Conservation (phyloP, 2,329 filamentous ascomycete genomes). For the Aspergillus quadricinctus region DNA sequence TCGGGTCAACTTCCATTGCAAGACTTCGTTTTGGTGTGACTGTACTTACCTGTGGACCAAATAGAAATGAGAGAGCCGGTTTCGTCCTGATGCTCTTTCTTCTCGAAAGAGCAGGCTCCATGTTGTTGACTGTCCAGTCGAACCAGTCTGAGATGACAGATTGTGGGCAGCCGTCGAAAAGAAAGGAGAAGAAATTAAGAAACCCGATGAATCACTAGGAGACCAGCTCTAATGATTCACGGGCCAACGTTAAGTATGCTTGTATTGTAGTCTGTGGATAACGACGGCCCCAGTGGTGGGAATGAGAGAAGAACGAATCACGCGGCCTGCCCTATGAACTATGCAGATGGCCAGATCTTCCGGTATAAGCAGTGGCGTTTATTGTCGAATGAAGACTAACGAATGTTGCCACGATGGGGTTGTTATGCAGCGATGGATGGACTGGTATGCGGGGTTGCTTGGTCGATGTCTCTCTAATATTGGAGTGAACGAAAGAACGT, state of each 20-base stretch:
- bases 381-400: background rate
- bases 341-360: background rate
- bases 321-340: background rate
- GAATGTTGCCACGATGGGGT: background rate
- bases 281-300: background rate
- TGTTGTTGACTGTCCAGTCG: constrained; percentile 6
- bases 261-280: background rate
- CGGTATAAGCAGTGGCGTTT: background rate
- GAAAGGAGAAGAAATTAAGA: background rate
- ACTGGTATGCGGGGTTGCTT: background rate
- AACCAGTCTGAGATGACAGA: background rate
- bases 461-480: background rate
- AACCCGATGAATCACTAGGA: background rate
- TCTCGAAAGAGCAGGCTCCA: constrained; percentile 11
- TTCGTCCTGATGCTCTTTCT: constrained; percentile 8
- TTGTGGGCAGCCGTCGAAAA: background rate
- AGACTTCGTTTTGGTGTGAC: background rate
- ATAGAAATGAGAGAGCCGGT: constrained; percentile 12
- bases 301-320: background rate
- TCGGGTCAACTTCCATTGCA: background rate
- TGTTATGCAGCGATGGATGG: background rate
- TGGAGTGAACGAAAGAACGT: background rate
- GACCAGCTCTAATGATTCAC: background rate
- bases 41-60: constrained; percentile 13
- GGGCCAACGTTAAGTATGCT: background rate